These are phyloP conservation scores for Stachybotrys elegans DNA, from an alignment of 2,329 filamentous ascomycete species.

Conservation along the genomic window DNA sequence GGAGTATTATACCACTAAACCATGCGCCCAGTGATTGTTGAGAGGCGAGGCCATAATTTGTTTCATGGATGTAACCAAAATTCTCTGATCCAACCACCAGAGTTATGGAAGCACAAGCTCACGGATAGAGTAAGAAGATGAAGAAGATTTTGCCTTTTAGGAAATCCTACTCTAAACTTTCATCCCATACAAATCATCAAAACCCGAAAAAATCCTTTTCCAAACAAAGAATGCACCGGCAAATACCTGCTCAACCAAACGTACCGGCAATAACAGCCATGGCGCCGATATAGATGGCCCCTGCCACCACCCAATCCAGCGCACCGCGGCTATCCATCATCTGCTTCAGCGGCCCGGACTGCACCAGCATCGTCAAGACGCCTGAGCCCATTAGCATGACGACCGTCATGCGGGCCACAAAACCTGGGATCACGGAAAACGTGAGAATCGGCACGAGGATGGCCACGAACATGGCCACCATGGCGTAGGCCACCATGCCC, in stretches of 20 bases:
- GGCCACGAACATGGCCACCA: conserved; percentile 16
- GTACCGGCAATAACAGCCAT: conserved; percentile 27
- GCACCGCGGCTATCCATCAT: conserved; percentile 11
- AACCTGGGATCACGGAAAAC: conserved; percentile 52
- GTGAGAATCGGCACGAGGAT: conserved; percentile 54
- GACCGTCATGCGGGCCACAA: conserved; percentile 53
- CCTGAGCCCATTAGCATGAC: conserved; percentile 47
- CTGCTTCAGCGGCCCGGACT: conserved; percentile 16
- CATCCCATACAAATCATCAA: too few relatives aligned
- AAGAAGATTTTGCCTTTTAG: too few relatives aligned
- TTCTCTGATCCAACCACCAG: too few relatives aligned
- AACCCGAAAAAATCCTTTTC: too few relatives aligned
- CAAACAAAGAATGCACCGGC: background rate
- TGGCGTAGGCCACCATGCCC: conserved; percentile 3
- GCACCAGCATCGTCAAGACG: conserved; percentile 25
- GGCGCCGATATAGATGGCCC: conserved; percentile 26
- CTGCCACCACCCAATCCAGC: conserved; percentile 18
- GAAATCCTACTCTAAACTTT: too few relatives aligned
- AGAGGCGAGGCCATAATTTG: too few relatives aligned
- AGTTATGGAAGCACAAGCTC: too few relatives aligned
- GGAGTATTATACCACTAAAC: background rate
- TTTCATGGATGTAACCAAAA: too few relatives aligned
- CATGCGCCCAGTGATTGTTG: too few relatives aligned
- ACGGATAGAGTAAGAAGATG: too few relatives aligned
- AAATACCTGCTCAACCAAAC: background rate